Evolutionary conservation across 2,329 filamentous ascomycete species (phyloP).

Genomic region (Pyrenophora seminiperda): DNA sequence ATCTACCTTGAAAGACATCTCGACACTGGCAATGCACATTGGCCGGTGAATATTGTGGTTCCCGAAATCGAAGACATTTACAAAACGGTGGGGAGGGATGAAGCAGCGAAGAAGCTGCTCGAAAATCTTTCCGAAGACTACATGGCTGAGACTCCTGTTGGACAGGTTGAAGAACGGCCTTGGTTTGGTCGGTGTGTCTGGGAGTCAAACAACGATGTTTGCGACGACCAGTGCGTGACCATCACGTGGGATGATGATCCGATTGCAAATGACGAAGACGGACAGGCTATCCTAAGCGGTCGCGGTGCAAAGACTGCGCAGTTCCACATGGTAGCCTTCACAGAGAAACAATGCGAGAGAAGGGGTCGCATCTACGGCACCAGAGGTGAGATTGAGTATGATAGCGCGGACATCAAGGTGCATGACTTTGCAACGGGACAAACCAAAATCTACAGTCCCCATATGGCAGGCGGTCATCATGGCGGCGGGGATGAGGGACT

Average conservation of each 20-base stretch:
- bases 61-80: conserved; percentile 86
- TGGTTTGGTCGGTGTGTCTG: conserved; percentile 97
- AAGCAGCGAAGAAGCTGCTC: conserved; percentile 59
- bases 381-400: conserved; percentile 82
- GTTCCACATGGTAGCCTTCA: conserved; percentile 94
- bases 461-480: conserved; percentile 66
- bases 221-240: conserved; percentile 89
- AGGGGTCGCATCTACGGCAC: conserved; percentile 86
- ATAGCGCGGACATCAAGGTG: conserved; percentile 76
- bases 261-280: conserved; percentile 28
- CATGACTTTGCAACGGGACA: conserved; percentile 70
- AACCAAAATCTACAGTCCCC: conserved; percentile 64
- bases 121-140: conserved; percentile 61
- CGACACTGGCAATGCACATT: conserved; percentile 68
- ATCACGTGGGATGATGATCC: conserved; percentile 82
- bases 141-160: conserved; percentile 57
- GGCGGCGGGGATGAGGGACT: conserved; percentile 83
- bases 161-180: conserved; percentile 56
- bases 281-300: conserved; percentile 21
- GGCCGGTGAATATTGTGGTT: conserved; percentile 88
- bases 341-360: conserved; percentile 82
- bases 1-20: conserved; percentile 78
- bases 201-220: conserved; percentile 90
- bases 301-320: conserved; percentile 80
- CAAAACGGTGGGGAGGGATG: conserved; percentile 50